A percentile compares a stretch with the other conserved stretches of the same genome.
Conservation (phyloP, 2,329 filamentous ascomycete genomes). For the Chaetomiaceae sp. region DNA sequence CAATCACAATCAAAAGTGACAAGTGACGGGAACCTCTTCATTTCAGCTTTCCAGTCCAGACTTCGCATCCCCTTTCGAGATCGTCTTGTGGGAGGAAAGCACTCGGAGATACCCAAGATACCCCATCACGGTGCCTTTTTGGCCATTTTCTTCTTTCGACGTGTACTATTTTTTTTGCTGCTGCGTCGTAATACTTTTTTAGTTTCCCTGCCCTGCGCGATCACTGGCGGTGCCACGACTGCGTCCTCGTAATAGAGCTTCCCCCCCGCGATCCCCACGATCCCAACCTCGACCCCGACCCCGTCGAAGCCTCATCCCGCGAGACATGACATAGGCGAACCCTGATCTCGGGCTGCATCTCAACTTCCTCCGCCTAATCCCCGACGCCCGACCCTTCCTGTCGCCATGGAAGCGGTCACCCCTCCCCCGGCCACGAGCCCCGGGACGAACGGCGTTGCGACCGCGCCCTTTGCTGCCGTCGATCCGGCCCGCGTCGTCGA, state of each 20-base stretch:
- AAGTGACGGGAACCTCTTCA: neutral
- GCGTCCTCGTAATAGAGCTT: neutral
- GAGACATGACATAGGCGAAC: conserved; percentile 19
- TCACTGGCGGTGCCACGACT: conserved; percentile 8
- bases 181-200: conserved; percentile 11
- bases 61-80: neutral
- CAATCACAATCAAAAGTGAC: conserved; percentile 3
- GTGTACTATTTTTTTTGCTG: conserved; percentile 4
- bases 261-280: too few relatives aligned
- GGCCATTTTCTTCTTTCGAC: conserved; percentile 8
- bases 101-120: conserved; percentile 19
- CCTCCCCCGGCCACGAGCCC: conserved; percentile 41
- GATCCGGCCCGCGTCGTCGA: conserved; percentile 68
- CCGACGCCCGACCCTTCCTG: conserved; percentile 1
- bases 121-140: conserved; percentile 6
- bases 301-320: too few relatives aligned
- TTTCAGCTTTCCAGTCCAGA: too few relatives aligned
- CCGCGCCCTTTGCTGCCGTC: conserved; percentile 49
- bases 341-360: conserved; percentile 1
- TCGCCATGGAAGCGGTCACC: conserved; percentile 23
- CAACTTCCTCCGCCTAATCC: neutral
- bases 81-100: conserved; percentile 7
- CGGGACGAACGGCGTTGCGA: conserved; percentile 43
- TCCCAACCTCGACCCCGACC: neutral
- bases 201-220: too few relatives aligned